Evolutionary conservation across 2,329 filamentous ascomycete species (phyloP).

Genomic region (Nemania serpens): DNA sequence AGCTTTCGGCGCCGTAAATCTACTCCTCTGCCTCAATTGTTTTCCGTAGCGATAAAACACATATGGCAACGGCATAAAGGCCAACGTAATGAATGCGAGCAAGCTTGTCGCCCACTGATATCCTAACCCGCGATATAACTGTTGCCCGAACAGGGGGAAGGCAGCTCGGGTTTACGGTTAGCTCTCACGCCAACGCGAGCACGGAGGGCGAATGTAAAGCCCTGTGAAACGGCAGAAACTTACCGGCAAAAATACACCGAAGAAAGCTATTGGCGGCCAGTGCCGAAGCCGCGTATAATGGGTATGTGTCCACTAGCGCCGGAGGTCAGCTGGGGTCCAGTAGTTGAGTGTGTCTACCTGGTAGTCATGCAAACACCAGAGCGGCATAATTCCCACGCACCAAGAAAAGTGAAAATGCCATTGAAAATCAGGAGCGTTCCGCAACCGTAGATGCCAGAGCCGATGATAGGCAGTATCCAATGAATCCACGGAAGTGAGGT

Average conservation of each 20-base stretch:
- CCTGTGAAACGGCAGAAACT: conserved; percentile 35
- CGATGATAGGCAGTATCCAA: conserved; percentile 78
- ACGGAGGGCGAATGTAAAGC: neutral
- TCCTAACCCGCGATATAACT: conserved; percentile 72
- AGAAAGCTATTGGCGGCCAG: conserved; percentile 84
- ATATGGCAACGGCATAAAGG: conserved; percentile 68
- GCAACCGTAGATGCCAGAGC: conserved; percentile 70
- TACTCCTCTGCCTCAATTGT: conserved; percentile 57
- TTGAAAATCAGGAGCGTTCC: conserved; percentile 78
- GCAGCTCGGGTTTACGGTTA: conserved; percentile 54
- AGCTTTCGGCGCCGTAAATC: conserved; percentile 14
- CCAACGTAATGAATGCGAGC: conserved; percentile 64
- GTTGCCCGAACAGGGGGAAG: conserved; percentile 76
- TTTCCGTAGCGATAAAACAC: conserved; percentile 67
- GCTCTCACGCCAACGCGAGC: conserved; percentile 9
- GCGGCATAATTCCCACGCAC: conserved; percentile 51
- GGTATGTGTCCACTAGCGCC: conserved; percentile 71
- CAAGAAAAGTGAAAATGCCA: conserved; percentile 84
- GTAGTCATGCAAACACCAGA: neutral
- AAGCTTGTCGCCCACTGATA: conserved; percentile 71
- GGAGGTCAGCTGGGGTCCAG: conserved; percentile 8
- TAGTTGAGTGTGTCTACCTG: neutral
- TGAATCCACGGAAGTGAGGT: conserved; percentile 75
- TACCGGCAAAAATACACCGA: conserved; percentile 74
- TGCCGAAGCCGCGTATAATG: conserved; percentile 74